Conservation (phyloP, 2,329 filamentous ascomycete genomes). For the Bipolaris cookei region DNA sequence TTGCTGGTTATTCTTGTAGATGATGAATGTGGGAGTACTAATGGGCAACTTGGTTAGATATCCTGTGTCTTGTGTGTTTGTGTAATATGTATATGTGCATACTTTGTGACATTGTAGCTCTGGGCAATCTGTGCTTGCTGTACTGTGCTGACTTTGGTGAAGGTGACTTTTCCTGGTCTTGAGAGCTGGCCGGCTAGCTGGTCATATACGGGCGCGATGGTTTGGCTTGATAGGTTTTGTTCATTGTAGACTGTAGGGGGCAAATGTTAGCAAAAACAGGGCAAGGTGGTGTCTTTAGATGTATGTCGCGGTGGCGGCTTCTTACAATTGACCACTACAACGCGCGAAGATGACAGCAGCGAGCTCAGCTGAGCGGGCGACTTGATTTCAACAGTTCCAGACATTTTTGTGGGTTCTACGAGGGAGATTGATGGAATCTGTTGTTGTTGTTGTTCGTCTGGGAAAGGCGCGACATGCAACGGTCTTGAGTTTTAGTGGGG, state of each 20-base stretch:
- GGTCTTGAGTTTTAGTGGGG: slow-evolving; percentile 24
- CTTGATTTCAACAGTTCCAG: slow-evolving; percentile 52
- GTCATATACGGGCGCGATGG: slow-evolving; percentile 83
- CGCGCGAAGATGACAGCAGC: slow-evolving; percentile 74
- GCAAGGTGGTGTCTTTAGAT: slow-evolving; percentile 1
- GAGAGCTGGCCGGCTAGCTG: slow-evolving; percentile 74
- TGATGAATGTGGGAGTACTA: slow-evolving; percentile 87
- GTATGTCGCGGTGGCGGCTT: slow-evolving; percentile 29
- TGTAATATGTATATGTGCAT: slow-evolving; percentile 38
- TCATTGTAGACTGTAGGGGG: slow-evolving; percentile 76
- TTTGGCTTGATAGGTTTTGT: slow-evolving; percentile 84
- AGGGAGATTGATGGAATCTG: slow-evolving; percentile 8
- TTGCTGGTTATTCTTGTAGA: slow-evolving; percentile 72
- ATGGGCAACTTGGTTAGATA: slow-evolving; percentile 15
- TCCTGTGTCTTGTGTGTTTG: neutral
- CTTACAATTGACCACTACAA: slow-evolving; percentile 91
- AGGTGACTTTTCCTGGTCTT: slow-evolving; percentile 74
- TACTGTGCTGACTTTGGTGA: slow-evolving; percentile 87
- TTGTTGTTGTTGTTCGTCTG: slow-evolving; percentile 15
- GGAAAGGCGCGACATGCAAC: slow-evolving; percentile 24
- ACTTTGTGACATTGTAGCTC: slow-evolving; percentile 74
- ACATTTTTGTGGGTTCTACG: slow-evolving; percentile 47
- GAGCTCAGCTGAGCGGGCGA: slow-evolving; percentile 51
- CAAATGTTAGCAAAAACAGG: slow-evolving; percentile 35
- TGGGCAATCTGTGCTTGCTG: slow-evolving; percentile 73